Conservation (phyloP, 2,329 filamentous ascomycete genomes). For the Pseudogymnoascus sp. region DNA sequence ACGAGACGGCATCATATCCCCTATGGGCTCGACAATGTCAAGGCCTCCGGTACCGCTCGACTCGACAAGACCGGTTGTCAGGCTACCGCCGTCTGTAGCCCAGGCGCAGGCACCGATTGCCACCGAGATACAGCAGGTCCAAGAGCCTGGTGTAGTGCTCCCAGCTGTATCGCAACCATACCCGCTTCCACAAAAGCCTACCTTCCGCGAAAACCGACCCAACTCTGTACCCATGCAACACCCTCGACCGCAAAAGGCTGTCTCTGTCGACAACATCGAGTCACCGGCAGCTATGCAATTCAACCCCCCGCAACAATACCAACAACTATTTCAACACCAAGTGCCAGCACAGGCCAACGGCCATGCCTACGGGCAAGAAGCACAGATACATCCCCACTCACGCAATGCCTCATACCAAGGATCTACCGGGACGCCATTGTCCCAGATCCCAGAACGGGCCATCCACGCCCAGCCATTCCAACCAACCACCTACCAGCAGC, state of each 20-base stretch:
- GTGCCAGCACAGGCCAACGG: constrained; percentile 67
- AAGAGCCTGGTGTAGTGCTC: constrained; percentile 8
- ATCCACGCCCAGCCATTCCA: constrained; percentile 90
- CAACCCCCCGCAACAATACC: constrained; percentile 54
- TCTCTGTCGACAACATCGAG: constrained; percentile 89
- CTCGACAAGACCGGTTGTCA: constrained; percentile 63
- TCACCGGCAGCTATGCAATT: constrained; percentile 53
- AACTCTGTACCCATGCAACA: constrained; percentile 72
- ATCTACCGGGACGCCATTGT: constrained; percentile 70
- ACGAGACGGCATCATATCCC: constrained; percentile 70
- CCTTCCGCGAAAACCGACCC: constrained; percentile 47
- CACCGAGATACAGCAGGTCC: constrained; percentile 13
- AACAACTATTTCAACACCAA: constrained; percentile 90
- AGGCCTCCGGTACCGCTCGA: constrained; percentile 56
- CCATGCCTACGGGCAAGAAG: constrained; percentile 44
- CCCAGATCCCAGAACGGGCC: constrained; percentile 85
- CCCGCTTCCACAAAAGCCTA: constrained; percentile 49
- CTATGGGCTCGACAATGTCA: constrained; percentile 69
- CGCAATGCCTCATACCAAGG: constrained; percentile 64
- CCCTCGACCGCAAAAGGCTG: constrained; percentile 86
- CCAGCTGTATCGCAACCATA: constrained; percentile 40
- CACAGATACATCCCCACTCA: constrained; percentile 48
- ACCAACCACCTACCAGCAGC: constrained; percentile 55
- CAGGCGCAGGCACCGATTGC: constrained; percentile 26
- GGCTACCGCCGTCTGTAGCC: constrained; percentile 56